phyloP scores from a whole-genome alignment of 164 flowering plant species.

The Vitis riparia region DNA sequence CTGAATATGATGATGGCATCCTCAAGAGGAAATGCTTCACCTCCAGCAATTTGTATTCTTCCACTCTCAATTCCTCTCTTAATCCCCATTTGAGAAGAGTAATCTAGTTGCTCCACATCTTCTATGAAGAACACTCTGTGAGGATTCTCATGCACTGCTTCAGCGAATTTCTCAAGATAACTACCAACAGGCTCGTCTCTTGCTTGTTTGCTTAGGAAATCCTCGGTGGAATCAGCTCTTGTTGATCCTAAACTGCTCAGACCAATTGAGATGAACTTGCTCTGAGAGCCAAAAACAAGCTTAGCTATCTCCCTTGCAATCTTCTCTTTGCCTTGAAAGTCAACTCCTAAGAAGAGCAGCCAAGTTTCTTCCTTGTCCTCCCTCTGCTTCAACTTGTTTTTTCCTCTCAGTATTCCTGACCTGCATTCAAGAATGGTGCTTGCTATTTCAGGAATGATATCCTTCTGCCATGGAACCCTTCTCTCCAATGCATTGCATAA shows the following conservation, averaged over 20 bases:
- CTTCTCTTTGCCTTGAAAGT: conserved; percentile 58
- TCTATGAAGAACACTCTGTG: conserved; percentile 77
- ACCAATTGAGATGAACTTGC: conserved; percentile 47
- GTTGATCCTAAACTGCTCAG: conserved; percentile 43
- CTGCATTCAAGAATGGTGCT: conserved; percentile 69
- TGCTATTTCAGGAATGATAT: conserved; percentile 60
- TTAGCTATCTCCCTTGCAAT: conserved; percentile 72
- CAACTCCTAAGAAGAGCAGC: conserved; percentile 72
- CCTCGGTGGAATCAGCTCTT: conserved; percentile 44
- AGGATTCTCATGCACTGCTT: conserved; percentile 57
- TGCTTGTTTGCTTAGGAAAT: conserved; percentile 49
- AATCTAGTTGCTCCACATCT: conserved; percentile 68
- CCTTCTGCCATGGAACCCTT: conserved; percentile 74
- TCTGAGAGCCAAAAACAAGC: conserved; percentile 69
- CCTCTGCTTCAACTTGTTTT: conserved; percentile 19
- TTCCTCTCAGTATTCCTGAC: conserved; percentile 52
- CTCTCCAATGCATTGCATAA: conserved; percentile 62
- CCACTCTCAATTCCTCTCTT: conserved; percentile 69
- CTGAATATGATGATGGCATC: conserved; percentile 82
- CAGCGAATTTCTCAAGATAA: conserved; percentile 54
- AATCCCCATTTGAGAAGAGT: conserved; percentile 51
- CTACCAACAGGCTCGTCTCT: conserved; percentile 58
- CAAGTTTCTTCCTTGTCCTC: conserved; percentile 71
- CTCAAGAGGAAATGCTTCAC: conserved; percentile 47
- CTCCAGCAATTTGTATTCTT: conserved; percentile 34